Evolutionary conservation across 2,329 filamentous ascomycete species (phyloP), one percentile per base, ranked within the genome.

Genomic region (Paradendryphiella salina): DNA sequence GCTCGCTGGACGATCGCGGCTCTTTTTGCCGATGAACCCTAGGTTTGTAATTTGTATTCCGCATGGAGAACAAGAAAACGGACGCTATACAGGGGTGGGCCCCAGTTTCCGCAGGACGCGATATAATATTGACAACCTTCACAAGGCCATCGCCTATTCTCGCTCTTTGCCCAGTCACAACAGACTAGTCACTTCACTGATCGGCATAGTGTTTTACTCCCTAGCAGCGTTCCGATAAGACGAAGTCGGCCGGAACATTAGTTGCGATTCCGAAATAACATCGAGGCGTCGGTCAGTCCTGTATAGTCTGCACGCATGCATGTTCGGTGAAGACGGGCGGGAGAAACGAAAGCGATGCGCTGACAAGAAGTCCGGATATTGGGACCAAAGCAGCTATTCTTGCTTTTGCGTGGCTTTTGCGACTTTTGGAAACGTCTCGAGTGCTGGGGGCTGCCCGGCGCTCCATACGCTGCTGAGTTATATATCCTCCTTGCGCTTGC

Each of bases 251-350:
- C 39, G 44, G 28, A n/a, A 46, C 49, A 37, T 46, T 28, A 31
- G 23, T 17, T 17, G 31, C 34, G 34, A 17, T 7, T 5, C 33
- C 28, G 34, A 13, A 20, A 15, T 28, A 17, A 26, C 23, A 23
- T 37, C 51, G 57, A 42, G 35, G 43, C 47, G 37, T 31, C n/a
- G 29, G 46, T 38, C 9, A 54, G 39, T 32, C 21, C 31, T 36
- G 36, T 58, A 33, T 28, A 48, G 50, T 39, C 44, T 54, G 39
- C 43, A 40, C 44, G 33, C 60, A 64, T 37, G 46, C 50, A 29
- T 40, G 18, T 31, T 56, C 60, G 26, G 32, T 48, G 50, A 49
- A 42, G 60, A 63, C 49, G 64, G 58, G 40, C 50, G 46, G n/a
- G 15, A 28, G 39, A 51, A 51, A 21, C 21, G 31, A 54, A 59